Base-by-base conservation (phyloP, 805 yeast species). In the Wickerhamomyces canadensis region DNA sequence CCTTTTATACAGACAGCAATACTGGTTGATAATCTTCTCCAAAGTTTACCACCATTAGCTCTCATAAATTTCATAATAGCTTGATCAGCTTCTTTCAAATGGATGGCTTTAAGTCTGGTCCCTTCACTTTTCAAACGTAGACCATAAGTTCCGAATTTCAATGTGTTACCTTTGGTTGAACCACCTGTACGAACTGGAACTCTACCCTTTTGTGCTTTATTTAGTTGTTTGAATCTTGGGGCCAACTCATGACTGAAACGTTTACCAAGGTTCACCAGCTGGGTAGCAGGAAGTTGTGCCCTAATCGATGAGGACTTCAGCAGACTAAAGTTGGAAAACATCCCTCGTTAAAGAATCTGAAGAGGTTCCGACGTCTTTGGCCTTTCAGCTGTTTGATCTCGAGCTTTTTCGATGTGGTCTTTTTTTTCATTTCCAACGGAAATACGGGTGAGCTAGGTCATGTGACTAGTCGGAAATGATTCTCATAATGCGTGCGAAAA, bases 131-230 rank as follows among this genome's bases (percentile, higher is more conserved):
- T 84, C 41, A 93, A 72, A 51, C 98, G 77, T 46, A 91, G 69
- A 15, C 97, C 98, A 59, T 75, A 87, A 14, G 74, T 69, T 21
- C 98, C 98, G 49, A 80, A 84, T 42, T 76, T 78, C 24, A 93
- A 59, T 3, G 85, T 74, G 33, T 91, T 82, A 22, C 98, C 98
- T 58, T 85, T 88, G 37, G 75, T 70, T 3, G 97, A 88, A 2
- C 97, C 97, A 36, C 98, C 98, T 12, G 84, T 85, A 61, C 96
- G 82, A 10, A 89, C 96, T 1, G 94, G 76, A 6, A 93, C 96
- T 50, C 97, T 72, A 19, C 98, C 98, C 60, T 93, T 93, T 62
- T 85, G 88, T 34, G 86, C 84, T 61, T 91, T 91, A 51, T 76
- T 70, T 17, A 49, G 37, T 19, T 49, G 40, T 26, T 50, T 55